Evolutionary conservation across 139 green algal species (phyloP).

Genomic region (Tetradesmus obliquus): DNA sequence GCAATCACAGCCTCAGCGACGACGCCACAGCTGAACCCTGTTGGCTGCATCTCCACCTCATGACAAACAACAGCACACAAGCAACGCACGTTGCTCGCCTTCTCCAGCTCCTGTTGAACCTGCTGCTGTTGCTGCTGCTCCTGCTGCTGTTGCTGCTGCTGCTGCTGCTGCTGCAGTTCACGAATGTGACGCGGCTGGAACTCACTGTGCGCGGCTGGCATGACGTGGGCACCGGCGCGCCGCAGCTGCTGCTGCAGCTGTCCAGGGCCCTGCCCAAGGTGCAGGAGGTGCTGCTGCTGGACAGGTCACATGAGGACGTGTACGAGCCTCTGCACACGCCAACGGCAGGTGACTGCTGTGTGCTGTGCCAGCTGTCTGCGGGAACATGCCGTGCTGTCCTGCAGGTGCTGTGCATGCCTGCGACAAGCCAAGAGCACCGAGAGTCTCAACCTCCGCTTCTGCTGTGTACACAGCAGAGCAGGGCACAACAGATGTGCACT

Average conservation of each 20-base stretch:
- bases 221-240: constrained; percentile 19
- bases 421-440: too few species aligned
- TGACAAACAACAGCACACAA: too few species aligned
- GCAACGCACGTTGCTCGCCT: neutral
- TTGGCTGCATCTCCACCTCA: too few species aligned
- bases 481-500: too few species aligned
- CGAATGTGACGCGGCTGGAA: neutral
- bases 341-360: neutral
- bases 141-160: neutral
- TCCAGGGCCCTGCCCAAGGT: neutral
- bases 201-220: constrained; percentile 35
- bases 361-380: neutral
- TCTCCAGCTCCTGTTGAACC: neutral
- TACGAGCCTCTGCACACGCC: constrained; percentile 30
- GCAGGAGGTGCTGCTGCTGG: neutral
- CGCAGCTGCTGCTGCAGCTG: constrained; percentile 29
- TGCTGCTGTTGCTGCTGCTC: neutral
- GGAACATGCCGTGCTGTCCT: too few species aligned
- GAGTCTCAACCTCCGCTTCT: too few species aligned
- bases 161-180: neutral
- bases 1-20: too few species aligned
- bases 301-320: constrained; percentile 3
- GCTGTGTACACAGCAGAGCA: too few species aligned
- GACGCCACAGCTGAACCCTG: too few species aligned
- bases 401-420: too few species aligned